These are phyloP conservation scores for Ophiostoma angusticollis DNA, from an alignment of 2,329 filamentous ascomycete genomes.

Conservation along the genomic window DNA sequence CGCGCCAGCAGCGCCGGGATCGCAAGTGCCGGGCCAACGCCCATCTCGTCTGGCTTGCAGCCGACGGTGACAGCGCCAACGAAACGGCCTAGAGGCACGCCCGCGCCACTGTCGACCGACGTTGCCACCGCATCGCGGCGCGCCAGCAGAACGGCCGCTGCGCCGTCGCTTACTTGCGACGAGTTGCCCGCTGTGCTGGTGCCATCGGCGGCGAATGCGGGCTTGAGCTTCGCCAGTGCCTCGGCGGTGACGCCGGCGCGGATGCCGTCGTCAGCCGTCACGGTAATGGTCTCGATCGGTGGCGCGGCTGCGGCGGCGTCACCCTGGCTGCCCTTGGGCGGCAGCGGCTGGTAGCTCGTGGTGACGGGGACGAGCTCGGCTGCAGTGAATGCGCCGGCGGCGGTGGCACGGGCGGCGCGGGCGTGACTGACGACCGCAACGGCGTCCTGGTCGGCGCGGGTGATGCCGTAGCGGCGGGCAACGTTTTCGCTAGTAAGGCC, in stretches of 20 bases:
- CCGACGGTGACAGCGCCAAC: slow-evolving; percentile 64
- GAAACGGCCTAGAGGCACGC: slow-evolving; percentile 80
- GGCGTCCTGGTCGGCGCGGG: slow-evolving; percentile 64
- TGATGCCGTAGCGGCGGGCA: slow-evolving; percentile 61
- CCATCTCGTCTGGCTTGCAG: slow-evolving; percentile 86
- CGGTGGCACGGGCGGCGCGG: slow-evolving; percentile 58
- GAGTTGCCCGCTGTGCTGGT: slow-evolving; percentile 71
- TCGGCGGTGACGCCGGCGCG: slow-evolving; percentile 54
- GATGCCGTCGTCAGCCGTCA: slow-evolving; percentile 73
- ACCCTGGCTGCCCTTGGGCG: slow-evolving; percentile 44
- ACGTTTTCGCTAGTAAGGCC: slow-evolving; percentile 85
- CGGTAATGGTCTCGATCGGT: slow-evolving; percentile 51
- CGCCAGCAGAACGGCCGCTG: slow-evolving; percentile 74
- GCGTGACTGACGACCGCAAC: slow-evolving; percentile 66
- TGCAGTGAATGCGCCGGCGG: slow-evolving; percentile 55
- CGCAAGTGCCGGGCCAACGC: slow-evolving; percentile 72
- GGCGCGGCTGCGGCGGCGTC: slow-evolving; percentile 27
- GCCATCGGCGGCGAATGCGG: slow-evolving; percentile 66
- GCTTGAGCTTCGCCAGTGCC: slow-evolving; percentile 67
- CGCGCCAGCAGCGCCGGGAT: slow-evolving; percentile 69
- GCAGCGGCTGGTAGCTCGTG: slow-evolving; percentile 52
- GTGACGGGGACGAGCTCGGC: slow-evolving; percentile 77
- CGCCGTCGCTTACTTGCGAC: slow-evolving; percentile 78
- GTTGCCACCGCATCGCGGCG: slow-evolving; percentile 63
- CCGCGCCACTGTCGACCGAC: too few relatives aligned